phyloP scores from a whole-genome alignment of 805 yeast genomes.

The Cyberlindnera bimundalis region DNA sequence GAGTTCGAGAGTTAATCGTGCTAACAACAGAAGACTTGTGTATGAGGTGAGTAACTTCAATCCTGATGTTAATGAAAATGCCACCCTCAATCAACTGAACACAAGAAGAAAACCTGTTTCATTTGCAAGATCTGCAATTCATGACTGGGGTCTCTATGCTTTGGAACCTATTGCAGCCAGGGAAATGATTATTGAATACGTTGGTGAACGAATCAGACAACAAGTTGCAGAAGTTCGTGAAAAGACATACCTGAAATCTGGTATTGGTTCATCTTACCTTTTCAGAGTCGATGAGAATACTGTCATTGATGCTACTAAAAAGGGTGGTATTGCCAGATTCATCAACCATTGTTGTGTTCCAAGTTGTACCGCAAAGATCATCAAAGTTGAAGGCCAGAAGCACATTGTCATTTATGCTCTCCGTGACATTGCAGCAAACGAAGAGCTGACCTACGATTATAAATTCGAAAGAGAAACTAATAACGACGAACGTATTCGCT shows the following conservation, averaged over 20 bases:
- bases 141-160: constrained; percentile 97
- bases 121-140: constrained; percentile 96
- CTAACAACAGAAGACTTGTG: constrained; percentile 80
- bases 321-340: constrained; percentile 95
- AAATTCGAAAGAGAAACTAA: constrained; percentile 90
- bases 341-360: constrained; percentile 98
- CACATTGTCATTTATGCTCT: constrained; percentile 93
- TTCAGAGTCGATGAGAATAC: constrained; percentile 92
- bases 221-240: constrained; percentile 94
- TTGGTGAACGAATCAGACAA: constrained; percentile 91
- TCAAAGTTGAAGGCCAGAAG: constrained; percentile 89
- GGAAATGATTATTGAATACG: constrained; percentile 97
- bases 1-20: constrained; percentile 82
- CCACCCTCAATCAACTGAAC: constrained; percentile 81
- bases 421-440: constrained; percentile 82
- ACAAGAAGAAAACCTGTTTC: constrained; percentile 91
- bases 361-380: constrained; percentile 94
- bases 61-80: constrained; percentile 66
- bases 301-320: constrained; percentile 95
- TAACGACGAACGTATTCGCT: constrained; percentile 81
- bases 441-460: constrained; percentile 93
- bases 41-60: constrained; percentile 87
- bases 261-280: constrained; percentile 92
- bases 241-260: constrained; percentile 76
- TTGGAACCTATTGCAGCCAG: constrained; percentile 91